phyloP scores from a whole-genome alignment of 228 moss, liverwort and hornwort genomes.

The Sphagnum magellanicum region DNA sequence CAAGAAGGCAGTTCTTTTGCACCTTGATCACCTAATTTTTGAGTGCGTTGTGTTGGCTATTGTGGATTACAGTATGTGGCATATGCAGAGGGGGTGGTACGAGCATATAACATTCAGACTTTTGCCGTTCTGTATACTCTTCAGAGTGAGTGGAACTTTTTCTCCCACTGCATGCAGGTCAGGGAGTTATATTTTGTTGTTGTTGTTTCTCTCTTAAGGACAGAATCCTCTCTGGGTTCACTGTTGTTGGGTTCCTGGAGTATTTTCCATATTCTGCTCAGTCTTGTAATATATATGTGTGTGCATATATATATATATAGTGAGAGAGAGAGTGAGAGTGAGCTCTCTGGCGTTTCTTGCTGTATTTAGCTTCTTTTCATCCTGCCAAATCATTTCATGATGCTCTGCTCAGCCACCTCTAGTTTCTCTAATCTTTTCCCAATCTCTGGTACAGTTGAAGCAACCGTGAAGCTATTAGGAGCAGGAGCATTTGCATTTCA shows the following conservation, averaged over 20 bases:
- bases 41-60: not conserved
- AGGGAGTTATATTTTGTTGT: not conserved
- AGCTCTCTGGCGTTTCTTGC: no score
- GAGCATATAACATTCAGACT: slow-evolving; percentile 89
- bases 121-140: slow-evolving; percentile 81
- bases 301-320: no score
- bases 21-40: not conserved
- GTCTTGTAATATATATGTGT: no score
- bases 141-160: slow-evolving; percentile 53
- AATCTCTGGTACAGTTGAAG: slow-evolving; percentile 59
- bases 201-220: not conserved
- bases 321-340: no score
- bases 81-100: slow-evolving; percentile 87
- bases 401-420: no score
- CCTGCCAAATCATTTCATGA: no score
- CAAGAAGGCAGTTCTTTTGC: no score
- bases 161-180: not conserved
- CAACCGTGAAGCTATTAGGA: slow-evolving; percentile 87
- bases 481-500: slow-evolving; percentile 99
- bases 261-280: no score
- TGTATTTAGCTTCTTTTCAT: no score
- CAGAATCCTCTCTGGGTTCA: not conserved
- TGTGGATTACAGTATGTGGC: slow-evolving; percentile 74
- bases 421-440: no score
- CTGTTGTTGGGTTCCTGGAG: no score